Percentiles rank a stretch among this genome's conserved stretches.
These are phyloP conservation scores for Solanum virginianum DNA, from an alignment of 257 asterid species.

Conservation along the genomic window DNA sequence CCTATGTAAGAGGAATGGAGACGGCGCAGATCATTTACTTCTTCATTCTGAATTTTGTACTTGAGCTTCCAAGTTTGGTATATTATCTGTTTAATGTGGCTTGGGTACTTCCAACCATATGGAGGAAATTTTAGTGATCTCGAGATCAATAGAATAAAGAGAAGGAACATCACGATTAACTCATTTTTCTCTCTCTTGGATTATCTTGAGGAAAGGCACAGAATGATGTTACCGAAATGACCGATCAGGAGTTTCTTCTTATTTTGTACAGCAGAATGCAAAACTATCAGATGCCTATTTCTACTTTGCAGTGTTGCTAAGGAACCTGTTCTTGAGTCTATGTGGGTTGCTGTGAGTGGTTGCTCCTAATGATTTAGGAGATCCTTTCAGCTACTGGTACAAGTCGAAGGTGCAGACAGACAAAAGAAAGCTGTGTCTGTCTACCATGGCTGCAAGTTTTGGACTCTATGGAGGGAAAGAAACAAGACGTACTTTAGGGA, in stretches of 20 bases:
- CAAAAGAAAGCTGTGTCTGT: not conserved
- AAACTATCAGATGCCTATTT: not conserved
- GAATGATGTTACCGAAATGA: not conserved
- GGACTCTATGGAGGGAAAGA: not conserved
- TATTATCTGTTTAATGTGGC: not conserved
- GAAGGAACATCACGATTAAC: not conserved
- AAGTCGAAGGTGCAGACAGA: not conserved
- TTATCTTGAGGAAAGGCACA: not conserved
- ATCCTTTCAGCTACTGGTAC: not conserved
- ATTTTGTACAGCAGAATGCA: not conserved
- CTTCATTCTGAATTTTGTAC: not conserved
- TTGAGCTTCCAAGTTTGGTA: not conserved
- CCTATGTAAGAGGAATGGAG: not conserved
- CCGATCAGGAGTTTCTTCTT: not conserved
- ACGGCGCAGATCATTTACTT: not conserved
- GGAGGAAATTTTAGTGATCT: not conserved
- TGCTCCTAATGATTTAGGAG: not conserved
- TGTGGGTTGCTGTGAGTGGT: not conserved
- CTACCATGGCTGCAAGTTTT: not conserved
- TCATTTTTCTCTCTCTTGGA: not conserved
- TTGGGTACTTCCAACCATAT: not conserved
- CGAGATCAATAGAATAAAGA: not conserved
- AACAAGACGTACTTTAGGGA: not conserved
- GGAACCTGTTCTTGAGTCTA: not conserved
- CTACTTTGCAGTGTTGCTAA: not conserved